phyloP scores from a whole-genome alignment of 306 rosid species.

The Ormosia semicastrata region DNA sequence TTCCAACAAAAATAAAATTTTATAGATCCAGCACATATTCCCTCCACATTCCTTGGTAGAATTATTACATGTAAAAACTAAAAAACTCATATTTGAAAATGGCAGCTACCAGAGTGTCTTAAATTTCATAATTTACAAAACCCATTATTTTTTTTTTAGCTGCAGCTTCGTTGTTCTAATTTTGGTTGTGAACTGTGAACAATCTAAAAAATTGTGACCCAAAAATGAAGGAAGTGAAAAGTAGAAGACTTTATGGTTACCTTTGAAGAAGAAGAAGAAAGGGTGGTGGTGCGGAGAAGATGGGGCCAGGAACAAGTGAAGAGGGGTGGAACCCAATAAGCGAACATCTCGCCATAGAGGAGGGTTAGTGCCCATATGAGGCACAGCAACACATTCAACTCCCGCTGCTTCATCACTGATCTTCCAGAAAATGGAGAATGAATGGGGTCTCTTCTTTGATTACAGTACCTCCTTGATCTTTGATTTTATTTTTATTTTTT shows the following conservation, averaged over 20 bases:
- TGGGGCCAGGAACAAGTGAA: constrained; percentile 70
- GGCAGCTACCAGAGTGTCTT: neutral
- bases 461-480: neutral
- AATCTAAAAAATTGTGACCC: constrained; percentile 5
- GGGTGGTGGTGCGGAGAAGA: constrained; percentile 22
- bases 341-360: constrained; percentile 75
- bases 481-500: neutral
- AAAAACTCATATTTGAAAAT: neutral
- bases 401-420: constrained; percentile 65
- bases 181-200: neutral
- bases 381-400: constrained; percentile 55
- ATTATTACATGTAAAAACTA: neutral
- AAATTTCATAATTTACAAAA: neutral
- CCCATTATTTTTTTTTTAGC: neutral
- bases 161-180: neutral
- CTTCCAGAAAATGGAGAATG: no score
- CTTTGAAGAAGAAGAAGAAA: constrained; percentile 40
- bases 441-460: neutral
- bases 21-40: constrained; percentile 22
- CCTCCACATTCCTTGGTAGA: neutral
- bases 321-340: constrained; percentile 57
- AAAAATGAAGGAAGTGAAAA: neutral
- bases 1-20: neutral
- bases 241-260: constrained; percentile 26
- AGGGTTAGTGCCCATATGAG: constrained; percentile 59